These are phyloP conservation scores for Vitis hybrid DNA, from an alignment of 177 flowering plant species.

Conservation along the genomic window DNA sequence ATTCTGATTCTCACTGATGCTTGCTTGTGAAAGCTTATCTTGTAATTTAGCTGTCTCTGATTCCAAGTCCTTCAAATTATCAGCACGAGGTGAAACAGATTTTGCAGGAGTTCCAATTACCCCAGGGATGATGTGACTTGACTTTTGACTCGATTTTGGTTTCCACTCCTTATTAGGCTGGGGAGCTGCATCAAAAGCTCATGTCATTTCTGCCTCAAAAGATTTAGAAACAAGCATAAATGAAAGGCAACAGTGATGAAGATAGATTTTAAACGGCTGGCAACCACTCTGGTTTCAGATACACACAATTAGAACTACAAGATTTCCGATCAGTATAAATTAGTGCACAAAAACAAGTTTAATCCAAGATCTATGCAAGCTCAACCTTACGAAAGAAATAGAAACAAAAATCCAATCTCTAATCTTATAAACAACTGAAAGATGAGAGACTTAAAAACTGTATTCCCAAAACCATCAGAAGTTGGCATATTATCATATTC, in stretches of 20 bases:
- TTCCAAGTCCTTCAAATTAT: slow-evolving; percentile 34
- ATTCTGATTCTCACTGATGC: slow-evolving; percentile 57
- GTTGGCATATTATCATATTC: no score
- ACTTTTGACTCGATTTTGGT: slow-evolving; percentile 79
- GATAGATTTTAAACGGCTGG: no score
- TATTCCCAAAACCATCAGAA: not conserved
- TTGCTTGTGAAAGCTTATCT: slow-evolving; percentile 52
- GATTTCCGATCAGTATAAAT: not conserved
- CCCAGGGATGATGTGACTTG: slow-evolving; percentile 40
- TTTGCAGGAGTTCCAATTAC: slow-evolving; percentile 51
- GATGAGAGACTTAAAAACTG: not conserved
- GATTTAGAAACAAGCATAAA: not conserved
- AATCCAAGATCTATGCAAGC: not conserved
- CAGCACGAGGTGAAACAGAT: slow-evolving; percentile 40
- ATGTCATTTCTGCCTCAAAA: not conserved
- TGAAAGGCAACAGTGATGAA: no score
- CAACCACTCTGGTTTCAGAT: not conserved
- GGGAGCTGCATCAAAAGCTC: slow-evolving; percentile 39
- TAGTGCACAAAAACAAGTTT: not conserved
- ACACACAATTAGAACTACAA: not conserved
- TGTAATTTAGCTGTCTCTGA: slow-evolving; percentile 45
- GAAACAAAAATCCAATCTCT: not conserved
- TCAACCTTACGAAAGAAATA: not conserved
- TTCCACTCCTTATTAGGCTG: slow-evolving; percentile 86
- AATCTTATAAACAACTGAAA: not conserved